A percentile compares a stretch with the other conserved stretches of the same genome.
Evolutionary conservation across 2,329 filamentous ascomycete genomes (phyloP).

Genomic region (Fusarium neocosmosporiellum): DNA sequence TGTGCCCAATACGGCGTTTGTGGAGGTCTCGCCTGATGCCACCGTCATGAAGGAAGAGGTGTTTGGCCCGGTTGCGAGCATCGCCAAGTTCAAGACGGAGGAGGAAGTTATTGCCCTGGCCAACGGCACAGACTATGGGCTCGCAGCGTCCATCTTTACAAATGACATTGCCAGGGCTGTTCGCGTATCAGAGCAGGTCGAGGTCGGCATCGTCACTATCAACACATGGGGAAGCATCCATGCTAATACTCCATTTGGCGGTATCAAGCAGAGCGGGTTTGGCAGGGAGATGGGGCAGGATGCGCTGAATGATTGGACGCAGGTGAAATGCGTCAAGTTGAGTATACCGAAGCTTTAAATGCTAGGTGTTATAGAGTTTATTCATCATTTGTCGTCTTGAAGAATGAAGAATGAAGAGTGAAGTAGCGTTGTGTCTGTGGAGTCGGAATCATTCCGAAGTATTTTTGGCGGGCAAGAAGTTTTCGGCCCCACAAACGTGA

Average conservation of each 20-base stretch:
- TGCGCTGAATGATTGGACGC: constrained; percentile 46
- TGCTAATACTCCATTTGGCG: constrained; percentile 48
- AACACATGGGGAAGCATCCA: constrained; percentile 53
- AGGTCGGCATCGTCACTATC: constrained; percentile 75
- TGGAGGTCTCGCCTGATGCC: constrained; percentile 40
- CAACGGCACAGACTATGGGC: constrained; percentile 60
- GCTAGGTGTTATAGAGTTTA: background rate
- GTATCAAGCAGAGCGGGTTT: constrained; percentile 49
- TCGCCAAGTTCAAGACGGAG: constrained; percentile 42
- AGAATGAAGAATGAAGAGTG: background rate
- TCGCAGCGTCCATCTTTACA: constrained; percentile 66
- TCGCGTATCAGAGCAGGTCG: constrained; percentile 51
- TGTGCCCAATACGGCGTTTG: constrained; percentile 45
- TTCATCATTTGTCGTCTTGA: background rate
- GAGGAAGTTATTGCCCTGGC: constrained; percentile 42
- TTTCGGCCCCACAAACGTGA: no score
- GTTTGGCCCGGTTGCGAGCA: constrained; percentile 46
- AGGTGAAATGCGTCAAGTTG: constrained; percentile 45
- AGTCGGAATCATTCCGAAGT: background rate
- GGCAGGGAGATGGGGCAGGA: constrained; percentile 48
- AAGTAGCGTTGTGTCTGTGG: background rate
- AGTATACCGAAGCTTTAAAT: constrained; percentile 28
- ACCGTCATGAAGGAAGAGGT: constrained; percentile 46
- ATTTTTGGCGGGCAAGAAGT: background rate
- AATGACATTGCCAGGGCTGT: constrained; percentile 54